Percentiles rank a stretch among this genome's conserved stretches.
Evolutionary conservation across 2,329 filamentous ascomycete species (phyloP).

Genomic region (Phaeosphaeriaceae sp.): DNA sequence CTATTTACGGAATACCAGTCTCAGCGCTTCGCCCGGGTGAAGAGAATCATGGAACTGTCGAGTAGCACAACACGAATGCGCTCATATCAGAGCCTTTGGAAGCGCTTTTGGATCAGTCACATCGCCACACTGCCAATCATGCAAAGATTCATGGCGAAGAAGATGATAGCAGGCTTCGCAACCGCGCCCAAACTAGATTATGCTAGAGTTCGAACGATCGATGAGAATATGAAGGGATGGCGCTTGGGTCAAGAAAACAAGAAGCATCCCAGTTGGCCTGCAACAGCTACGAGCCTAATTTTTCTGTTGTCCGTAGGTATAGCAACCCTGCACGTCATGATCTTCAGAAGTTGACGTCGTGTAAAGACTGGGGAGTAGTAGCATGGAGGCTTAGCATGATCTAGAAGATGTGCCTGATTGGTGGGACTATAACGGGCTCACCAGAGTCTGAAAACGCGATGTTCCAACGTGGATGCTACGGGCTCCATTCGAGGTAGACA

Average conservation of each 20-base stretch:
- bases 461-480: too few relatives aligned
- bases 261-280: too few relatives aligned
- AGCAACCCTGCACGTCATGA: too few relatives aligned
- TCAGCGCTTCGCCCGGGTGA: slow-evolving; percentile 14
- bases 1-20: slow-evolving; percentile 20
- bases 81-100: slow-evolving; percentile 14
- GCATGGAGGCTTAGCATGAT: too few relatives aligned
- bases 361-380: too few relatives aligned
- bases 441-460: too few relatives aligned
- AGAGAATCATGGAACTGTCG: slow-evolving; percentile 11
- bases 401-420: too few relatives aligned
- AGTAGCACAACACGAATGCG: slow-evolving; percentile 16
- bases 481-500: too few relatives aligned
- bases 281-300: too few relatives aligned
- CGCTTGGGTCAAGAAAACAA: slow-evolving; percentile 2
- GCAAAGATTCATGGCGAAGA: not conserved
- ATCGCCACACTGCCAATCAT: slow-evolving; percentile 6
- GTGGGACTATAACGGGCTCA: too few relatives aligned
- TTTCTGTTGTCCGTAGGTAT: too few relatives aligned
- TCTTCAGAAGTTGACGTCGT: too few relatives aligned
- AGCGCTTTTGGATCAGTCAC: slow-evolving; percentile 8
- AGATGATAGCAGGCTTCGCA: slow-evolving; percentile 6
- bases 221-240: slow-evolving; percentile 17
- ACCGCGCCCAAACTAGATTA: slow-evolving; percentile 20
- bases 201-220: slow-evolving; percentile 16